A percentile compares a stretch with the other conserved stretches of the same genome.
Evolutionary conservation across 1,139 yeast genomes (phyloP).

Genomic region (Pichia norvegensis): DNA sequence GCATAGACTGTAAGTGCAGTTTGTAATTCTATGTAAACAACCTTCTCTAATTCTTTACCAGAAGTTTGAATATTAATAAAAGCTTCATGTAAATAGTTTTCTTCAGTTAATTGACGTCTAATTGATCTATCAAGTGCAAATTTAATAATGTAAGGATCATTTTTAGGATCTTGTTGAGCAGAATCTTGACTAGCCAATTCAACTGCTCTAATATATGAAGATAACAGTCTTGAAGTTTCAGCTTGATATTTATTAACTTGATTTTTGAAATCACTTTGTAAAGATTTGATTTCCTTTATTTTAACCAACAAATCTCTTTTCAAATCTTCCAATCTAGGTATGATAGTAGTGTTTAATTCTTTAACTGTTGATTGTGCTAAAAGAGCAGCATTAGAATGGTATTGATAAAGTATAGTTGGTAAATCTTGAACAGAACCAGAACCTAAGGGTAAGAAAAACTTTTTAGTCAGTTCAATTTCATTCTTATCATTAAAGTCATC

Average conservation of each 20-base stretch:
- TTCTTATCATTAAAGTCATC: conserved; percentile 10
- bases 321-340: conserved; percentile 81
- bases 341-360: conserved; percentile 58
- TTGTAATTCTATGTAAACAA: conserved; percentile 80
- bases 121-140: conserved; percentile 67
- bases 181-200: conserved; percentile 32
- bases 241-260: conserved; percentile 60
- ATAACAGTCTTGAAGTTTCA: conserved; percentile 50
- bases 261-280: conserved; percentile 78
- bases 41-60: conserved; percentile 82
- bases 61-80: conserved; percentile 79
- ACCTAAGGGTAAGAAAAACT: conserved; percentile 64
- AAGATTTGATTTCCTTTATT: conserved; percentile 76
- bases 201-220: conserved; percentile 40
- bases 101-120: conserved; percentile 70
- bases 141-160: conserved; percentile 80
- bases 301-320: conserved; percentile 75
- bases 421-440: conserved; percentile 77
- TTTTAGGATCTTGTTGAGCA: conserved; percentile 32
- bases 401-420: conserved; percentile 65
- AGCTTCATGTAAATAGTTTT: conserved; percentile 81
- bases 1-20: conserved; percentile 70
- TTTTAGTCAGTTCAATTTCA: conserved; percentile 33
- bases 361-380: conserved; percentile 61
- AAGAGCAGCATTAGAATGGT: conserved; percentile 65